Evolutionary conservation across 108 stramenopile genomes (phyloP), one percentile per base, ranked within the genome.

Genomic region (Fragilaria crotonensis): DNA sequence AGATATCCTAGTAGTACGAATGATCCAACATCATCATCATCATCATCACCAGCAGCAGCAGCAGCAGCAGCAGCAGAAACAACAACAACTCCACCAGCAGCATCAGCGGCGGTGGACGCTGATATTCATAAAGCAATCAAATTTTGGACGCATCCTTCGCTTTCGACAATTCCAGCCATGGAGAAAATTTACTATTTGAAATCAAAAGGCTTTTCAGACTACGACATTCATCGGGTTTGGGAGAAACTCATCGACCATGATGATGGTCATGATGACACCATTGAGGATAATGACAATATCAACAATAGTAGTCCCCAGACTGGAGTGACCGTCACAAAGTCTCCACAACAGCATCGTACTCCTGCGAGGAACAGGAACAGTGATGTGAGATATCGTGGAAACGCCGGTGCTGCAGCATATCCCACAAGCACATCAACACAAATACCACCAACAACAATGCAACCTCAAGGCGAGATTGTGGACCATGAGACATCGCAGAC

Each of bases 101-200:
- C n/a, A n/a, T n/a, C n/a, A n/a, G n/a, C n/a, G n/a, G n/a, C n/a
- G n/a, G n/a, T n/a, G n/a, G 36, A 41, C 14, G 36, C 7, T 41
- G 36, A 60, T 4, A 60, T 75, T 45, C 28, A 47, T 22, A 68
- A 68, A 30, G 73, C 63, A 26, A 28, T 68, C 36, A 60, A 52
- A 0, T 66, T 75, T 57, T 75, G 73, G 73, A 64, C 60, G 27
- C 73, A 75, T 60, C 73, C 73, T 18, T 63, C 63, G 0, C 48
- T 75, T 28, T 11, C 25, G 17, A 50, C 55, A 33, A 60, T 68
- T 22, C 47, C 73, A 3, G 31, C 56, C 27, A 46, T 46, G 19
- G 44, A 68, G 45, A 75, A 75, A 33, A 49, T 57, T 20, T n/a
- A 11, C 5, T 75, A 66, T 31, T 46, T 75, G 14, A 65, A 58